Conservation (phyloP, 352 stramenopile genomes). For the Phytophthora megakarya region DNA sequence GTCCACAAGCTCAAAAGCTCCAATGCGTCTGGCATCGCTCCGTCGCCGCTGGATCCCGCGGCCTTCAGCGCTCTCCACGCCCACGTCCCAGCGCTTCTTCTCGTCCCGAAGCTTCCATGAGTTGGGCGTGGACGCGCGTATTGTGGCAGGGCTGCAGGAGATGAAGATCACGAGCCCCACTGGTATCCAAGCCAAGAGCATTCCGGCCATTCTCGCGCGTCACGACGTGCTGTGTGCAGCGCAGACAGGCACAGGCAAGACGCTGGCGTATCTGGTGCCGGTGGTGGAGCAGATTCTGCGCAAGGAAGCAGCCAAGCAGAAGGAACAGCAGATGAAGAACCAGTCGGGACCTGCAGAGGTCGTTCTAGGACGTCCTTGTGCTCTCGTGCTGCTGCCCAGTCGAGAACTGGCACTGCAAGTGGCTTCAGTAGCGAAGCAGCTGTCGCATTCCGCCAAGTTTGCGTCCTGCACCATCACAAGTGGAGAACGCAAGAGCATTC, state of each 20-base stretch:
- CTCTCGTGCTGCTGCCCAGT: slow-evolving; percentile 65
- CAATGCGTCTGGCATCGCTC: slow-evolving; percentile 12
- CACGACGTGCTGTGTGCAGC: slow-evolving; percentile 68
- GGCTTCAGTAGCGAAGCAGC: slow-evolving; percentile 62
- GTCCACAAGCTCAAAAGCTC: slow-evolving; percentile 15
- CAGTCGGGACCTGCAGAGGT: slow-evolving; percentile 3
- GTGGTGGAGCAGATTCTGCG: slow-evolving; percentile 59
- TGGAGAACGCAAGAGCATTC: slow-evolving; percentile 71
- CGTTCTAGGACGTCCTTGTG: slow-evolving; percentile 46
- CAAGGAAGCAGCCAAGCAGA: slow-evolving; percentile 38
- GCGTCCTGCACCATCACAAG: slow-evolving; percentile 66
- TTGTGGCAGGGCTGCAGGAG: slow-evolving; percentile 50
- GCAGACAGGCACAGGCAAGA: slow-evolving; percentile 75
- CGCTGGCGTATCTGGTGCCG: slow-evolving; percentile 64
- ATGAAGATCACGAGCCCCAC: slow-evolving; percentile 56
- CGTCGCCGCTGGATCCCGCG: background rate
- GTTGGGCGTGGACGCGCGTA: slow-evolving; percentile 45
- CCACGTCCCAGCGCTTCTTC: slow-evolving; percentile 10
- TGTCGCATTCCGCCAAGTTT: slow-evolving; percentile 76
- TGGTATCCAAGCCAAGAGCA: slow-evolving; percentile 61
- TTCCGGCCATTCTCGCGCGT: slow-evolving; percentile 47
- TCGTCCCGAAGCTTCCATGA: slow-evolving; percentile 36
- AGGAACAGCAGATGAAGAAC: slow-evolving; percentile 15
- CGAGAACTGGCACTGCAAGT: slow-evolving; percentile 75
- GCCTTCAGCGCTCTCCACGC: background rate